These are phyloP conservation scores for Fusarium sororula DNA, from an alignment of 2,329 filamentous ascomycete genomes.

Conservation along the genomic window DNA sequence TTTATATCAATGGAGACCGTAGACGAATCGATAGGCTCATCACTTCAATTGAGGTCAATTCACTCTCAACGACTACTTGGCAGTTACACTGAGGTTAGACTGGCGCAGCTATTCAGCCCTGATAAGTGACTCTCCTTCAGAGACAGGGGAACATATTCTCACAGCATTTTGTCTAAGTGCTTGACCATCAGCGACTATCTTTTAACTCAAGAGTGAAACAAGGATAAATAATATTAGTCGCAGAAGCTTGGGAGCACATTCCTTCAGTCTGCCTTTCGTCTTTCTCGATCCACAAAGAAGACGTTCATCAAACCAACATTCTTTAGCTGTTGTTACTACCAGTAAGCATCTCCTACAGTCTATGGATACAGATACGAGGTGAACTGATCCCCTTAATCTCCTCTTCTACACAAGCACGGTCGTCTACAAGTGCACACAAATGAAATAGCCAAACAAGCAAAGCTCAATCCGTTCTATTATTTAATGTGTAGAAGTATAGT, in stretches of 20 bases:
- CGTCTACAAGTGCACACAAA: accelerated
- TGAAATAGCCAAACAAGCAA: background rate
- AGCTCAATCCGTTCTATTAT: background rate
- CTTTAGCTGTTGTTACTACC: background rate
- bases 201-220: background rate
- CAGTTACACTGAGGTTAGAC: too few relatives aligned
- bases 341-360: too few relatives aligned
- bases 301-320: too few relatives aligned
- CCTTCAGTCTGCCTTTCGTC: accelerated
- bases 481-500: background rate
- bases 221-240: background rate
- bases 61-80: background rate
- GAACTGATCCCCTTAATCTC: background rate
- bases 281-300: background rate
- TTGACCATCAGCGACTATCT: accelerated
- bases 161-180: accelerated
- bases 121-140: background rate
- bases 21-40: background rate
- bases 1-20: background rate
- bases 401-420: accelerated
- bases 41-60: background rate
- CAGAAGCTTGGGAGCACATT: background rate
- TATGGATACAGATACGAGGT: too few relatives aligned
- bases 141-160: background rate
- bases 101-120: background rate